Conservation (phyloP, 768 basidiomycete genomes). For the Strobilomyces confusus region DNA sequence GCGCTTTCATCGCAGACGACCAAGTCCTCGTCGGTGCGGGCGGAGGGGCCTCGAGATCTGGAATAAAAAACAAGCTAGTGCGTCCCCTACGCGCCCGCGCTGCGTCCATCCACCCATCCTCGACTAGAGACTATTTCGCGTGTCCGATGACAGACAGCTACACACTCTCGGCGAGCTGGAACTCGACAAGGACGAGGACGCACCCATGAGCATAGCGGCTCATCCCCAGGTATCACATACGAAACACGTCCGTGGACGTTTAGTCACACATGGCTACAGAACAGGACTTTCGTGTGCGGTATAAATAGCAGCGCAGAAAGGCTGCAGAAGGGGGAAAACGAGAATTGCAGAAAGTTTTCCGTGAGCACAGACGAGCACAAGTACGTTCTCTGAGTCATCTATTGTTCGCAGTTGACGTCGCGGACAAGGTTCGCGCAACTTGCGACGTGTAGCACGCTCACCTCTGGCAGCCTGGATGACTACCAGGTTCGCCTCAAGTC, state of each 20-base stretch:
- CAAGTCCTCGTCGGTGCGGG: constrained; percentile 85
- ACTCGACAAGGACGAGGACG: constrained; percentile 80
- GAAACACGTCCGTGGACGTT: neutral
- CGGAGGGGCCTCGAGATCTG: constrained; percentile 78
- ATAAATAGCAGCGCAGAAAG: constrained; percentile 74
- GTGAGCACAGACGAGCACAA: constrained; percentile 46
- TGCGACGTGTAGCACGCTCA: constrained; percentile 58
- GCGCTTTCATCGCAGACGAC: constrained; percentile 70
- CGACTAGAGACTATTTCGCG: constrained; percentile 62
- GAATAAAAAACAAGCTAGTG: constrained; percentile 93
- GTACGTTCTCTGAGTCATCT: constrained; percentile 36
- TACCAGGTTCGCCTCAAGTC: constrained; percentile 65
- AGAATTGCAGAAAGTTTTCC: constrained; percentile 77
- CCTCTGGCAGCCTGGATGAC: constrained; percentile 59
- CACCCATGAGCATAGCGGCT: constrained; percentile 92
- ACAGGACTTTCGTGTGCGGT: constrained; percentile 69
- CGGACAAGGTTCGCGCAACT: constrained; percentile 21
- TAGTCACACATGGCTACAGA: constrained; percentile 27
- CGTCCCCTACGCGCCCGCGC: neutral
- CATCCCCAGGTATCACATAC: constrained; percentile 47
- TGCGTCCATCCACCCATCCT: constrained; percentile 5
- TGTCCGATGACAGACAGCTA: constrained; percentile 50
- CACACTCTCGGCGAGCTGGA: constrained; percentile 64
- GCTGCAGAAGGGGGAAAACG: constrained; percentile 64
- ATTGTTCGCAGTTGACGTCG: constrained; percentile 9